phyloP scores from a whole-genome alignment of 768 basidiomycete species.

The Mycena belliarum region DNA sequence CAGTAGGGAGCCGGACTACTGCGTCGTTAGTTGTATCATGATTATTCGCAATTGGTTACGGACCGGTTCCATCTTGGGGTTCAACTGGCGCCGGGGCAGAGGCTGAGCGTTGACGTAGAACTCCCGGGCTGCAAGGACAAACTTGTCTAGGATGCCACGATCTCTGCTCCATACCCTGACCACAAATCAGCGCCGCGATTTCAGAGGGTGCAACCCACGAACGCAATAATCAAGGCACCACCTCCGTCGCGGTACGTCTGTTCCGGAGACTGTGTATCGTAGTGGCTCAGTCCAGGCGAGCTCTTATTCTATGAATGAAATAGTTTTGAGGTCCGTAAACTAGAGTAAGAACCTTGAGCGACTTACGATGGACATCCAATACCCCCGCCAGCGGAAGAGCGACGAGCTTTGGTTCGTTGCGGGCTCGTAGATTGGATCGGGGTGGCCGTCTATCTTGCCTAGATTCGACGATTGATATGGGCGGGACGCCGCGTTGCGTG shows the following conservation, averaged over 20 bases:
- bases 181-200: too few relatives aligned
- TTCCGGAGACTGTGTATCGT: neutral
- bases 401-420: constrained; percentile 7
- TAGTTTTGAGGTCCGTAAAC: neutral
- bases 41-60: too few relatives aligned
- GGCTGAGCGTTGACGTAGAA: constrained; percentile 10
- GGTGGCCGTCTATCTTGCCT: constrained; percentile 7
- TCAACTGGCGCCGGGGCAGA: constrained; percentile 6
- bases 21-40: too few relatives aligned
- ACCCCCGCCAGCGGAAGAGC: constrained; percentile 16
- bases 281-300: constrained; percentile 9
- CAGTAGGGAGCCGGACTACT: constrained; percentile 7
- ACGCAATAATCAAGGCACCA: constrained; percentile 6
- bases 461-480: neutral
- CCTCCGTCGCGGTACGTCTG: neutral
- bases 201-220: too few relatives aligned
- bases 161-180: constrained; percentile 16
- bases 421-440: constrained; percentile 15
- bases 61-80: constrained; percentile 9
- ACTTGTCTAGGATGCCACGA: constrained; percentile 13
- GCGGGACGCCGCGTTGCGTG: constrained; percentile 4
- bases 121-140: constrained; percentile 14
- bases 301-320: constrained; percentile 12
- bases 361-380: constrained; percentile 18
- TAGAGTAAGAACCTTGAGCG: too few relatives aligned